A percentile compares a stretch with the other conserved stretches of the same genome.
These are phyloP conservation scores for Flaveria robusta DNA, from an alignment of 129 eudicot genomes.

Conservation along the genomic window DNA sequence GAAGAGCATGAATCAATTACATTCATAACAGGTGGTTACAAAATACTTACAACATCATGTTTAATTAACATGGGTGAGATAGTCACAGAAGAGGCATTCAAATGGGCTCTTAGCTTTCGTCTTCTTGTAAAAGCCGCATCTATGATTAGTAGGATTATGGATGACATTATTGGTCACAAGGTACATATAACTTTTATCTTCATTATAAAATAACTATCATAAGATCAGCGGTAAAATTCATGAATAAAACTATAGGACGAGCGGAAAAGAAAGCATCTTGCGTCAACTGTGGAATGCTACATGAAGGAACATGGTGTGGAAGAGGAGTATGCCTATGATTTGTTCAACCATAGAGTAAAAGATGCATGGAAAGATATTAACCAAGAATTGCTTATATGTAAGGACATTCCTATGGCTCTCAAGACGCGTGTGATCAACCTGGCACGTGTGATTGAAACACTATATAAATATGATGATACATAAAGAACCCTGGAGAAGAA, in stretches of 20 bases:
- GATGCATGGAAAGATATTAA: slow-evolving; percentile 49
- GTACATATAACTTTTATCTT: slow-evolving; percentile 11
- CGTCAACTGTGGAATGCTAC: slow-evolving; percentile 42
- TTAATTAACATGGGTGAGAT: slow-evolving; percentile 26
- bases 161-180: slow-evolving; percentile 38
- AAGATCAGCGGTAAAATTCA: not conserved
- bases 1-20: slow-evolving; percentile 21
- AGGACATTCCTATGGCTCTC: slow-evolving; percentile 17
- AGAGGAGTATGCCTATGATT: slow-evolving; percentile 24
- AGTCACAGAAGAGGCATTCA: slow-evolving; percentile 23
- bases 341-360: slow-evolving; percentile 29
- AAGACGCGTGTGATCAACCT: slow-evolving; percentile 30
- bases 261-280: slow-evolving; percentile 35
- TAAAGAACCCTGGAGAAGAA: slow-evolving; percentile 31
- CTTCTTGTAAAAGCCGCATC: not conserved
- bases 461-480: slow-evolving; percentile 34
- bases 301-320: slow-evolving; percentile 33
- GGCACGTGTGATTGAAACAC: slow-evolving; percentile 6
- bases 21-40: not conserved
- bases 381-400: slow-evolving; percentile 14
- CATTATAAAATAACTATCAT: not conserved
- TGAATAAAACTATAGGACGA: slow-evolving; percentile 32
- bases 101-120: slow-evolving; percentile 25
- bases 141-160: slow-evolving; percentile 29
- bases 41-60: not conserved